Evolutionary conservation across 108 stramenopile genomes (phyloP).

Genomic region (Fragilariopsis cylindrus): DNA sequence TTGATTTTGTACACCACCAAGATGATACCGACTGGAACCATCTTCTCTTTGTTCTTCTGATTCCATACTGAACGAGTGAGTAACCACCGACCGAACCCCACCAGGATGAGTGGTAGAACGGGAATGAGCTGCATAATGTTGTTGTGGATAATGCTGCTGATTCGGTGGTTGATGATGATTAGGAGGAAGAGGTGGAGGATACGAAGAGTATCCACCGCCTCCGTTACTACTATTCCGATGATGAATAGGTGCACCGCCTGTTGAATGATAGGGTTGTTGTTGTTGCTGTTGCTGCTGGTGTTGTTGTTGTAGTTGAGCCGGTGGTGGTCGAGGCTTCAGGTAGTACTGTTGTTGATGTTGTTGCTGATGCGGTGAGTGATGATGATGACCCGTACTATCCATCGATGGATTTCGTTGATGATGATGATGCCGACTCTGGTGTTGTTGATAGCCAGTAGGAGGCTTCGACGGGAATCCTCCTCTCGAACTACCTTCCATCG

Average conservation of each 20-base stretch:
- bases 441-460: neutral
- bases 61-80: slow-evolving; percentile 43
- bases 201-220: slow-evolving; percentile 6
- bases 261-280: slow-evolving; percentile 5
- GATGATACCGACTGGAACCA: slow-evolving; percentile 13
- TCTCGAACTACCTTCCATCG: neutral
- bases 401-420: slow-evolving; percentile 4
- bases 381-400: neutral
- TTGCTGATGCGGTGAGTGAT: neutral
- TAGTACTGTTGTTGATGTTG: slow-evolving; percentile 12
- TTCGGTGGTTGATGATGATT: neutral
- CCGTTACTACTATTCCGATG: neutral
- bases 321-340: neutral
- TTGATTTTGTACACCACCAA: neutral
- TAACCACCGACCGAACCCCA: slow-evolving; percentile 33
- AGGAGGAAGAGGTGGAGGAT: neutral
- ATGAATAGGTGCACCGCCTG: neutral
- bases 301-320: neutral
- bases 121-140: slow-evolving; percentile 3
- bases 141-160: neutral
- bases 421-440: neutral
- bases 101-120: slow-evolving; percentile 7
- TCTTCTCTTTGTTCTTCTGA: slow-evolving; percentile 38
- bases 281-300: neutral
- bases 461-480: neutral